These are phyloP conservation scores for Trichophyton mentagrophytes DNA, from an alignment of 2,329 filamentous ascomycete genomes.

Conservation along the genomic window DNA sequence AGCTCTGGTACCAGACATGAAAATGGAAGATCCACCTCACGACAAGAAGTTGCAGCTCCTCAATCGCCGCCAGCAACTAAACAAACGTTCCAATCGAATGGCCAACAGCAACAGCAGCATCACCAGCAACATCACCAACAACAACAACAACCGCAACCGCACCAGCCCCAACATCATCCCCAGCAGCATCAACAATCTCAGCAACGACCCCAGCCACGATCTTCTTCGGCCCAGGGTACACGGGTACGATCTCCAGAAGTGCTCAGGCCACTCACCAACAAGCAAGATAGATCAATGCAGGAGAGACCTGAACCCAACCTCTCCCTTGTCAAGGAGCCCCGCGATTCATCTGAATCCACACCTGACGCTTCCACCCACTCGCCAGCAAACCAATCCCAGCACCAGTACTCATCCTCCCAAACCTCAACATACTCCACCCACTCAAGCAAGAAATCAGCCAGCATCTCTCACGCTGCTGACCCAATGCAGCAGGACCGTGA, in stretches of 20 bases:
- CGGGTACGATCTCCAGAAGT: slow-evolving; percentile 1
- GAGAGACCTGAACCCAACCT: not conserved
- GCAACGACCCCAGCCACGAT: not conserved
- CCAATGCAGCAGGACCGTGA: not conserved
- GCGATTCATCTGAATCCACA: not conserved
- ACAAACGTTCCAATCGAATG: not conserved
- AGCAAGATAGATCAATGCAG: not conserved
- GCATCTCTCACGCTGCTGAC: not conserved
- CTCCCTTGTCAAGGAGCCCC: not conserved
- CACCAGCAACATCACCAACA: not conserved
- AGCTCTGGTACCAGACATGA: slow-evolving; percentile 20
- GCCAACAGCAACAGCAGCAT: not conserved
- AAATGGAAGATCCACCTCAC: slow-evolving; percentile 7
- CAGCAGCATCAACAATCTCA: not conserved
- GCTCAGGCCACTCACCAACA: not conserved
- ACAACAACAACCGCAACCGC: not conserved
- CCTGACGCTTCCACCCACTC: not conserved
- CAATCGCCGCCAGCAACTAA: not conserved
- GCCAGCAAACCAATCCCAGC: not conserved
- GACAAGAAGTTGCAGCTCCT: not conserved
- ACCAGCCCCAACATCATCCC: not conserved
- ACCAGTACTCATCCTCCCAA: not conserved
- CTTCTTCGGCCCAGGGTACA: not conserved
- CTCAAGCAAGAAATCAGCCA: not conserved
- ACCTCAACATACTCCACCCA: not conserved